Percentiles rank a stretch among this genome's conserved stretches.
phyloP scores from a whole-genome alignment of 805 yeast species.

The Kodamaea restingae region DNA sequence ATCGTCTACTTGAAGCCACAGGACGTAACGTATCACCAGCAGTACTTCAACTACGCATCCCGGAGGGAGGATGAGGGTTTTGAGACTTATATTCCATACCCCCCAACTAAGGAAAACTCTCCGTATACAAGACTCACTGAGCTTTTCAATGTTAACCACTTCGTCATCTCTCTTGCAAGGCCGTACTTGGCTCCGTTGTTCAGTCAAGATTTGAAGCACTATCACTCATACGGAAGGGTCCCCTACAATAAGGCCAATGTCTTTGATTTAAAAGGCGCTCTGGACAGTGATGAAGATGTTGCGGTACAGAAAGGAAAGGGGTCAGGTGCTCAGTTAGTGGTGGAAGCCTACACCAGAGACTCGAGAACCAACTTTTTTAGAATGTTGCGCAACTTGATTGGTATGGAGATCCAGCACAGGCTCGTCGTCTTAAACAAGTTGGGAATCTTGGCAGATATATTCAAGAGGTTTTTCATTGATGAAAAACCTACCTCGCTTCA shows the following conservation, averaged over 20 bases:
- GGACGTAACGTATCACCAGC: conserved; percentile 45
- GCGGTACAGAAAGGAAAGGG: not conserved
- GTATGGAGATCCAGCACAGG: conserved; percentile 81
- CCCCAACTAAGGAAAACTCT: conserved; percentile 29
- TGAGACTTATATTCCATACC: conserved; percentile 14
- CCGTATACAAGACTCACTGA: conserved; percentile 90
- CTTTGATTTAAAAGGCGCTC: conserved; percentile 7
- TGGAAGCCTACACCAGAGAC: conserved; percentile 31
- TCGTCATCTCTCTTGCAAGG: conserved; percentile 84
- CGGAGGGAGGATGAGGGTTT: conserved; percentile 12
- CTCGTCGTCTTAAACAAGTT: conserved; percentile 73
- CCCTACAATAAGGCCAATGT: conserved; percentile 16
- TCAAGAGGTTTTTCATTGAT: conserved; percentile 78
- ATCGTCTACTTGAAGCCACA: conserved; percentile 41
- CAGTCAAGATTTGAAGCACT: conserved; percentile 76
- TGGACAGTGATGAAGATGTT: conserved; percentile 8
- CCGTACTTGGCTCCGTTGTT: conserved; percentile 91
- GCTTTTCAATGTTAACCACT: conserved; percentile 91
- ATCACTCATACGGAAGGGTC: conserved; percentile 36
- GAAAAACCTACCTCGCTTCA: conserved; percentile 72
- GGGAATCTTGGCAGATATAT: conserved; percentile 65
- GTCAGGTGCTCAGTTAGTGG: conserved; percentile 17
- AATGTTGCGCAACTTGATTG: conserved; percentile 49
- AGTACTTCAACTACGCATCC: conserved; percentile 28
- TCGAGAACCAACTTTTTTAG: conserved; percentile 29